Conservation (phyloP, 2,329 filamentous ascomycete species). For the Bimuria novae-zelandiae region DNA sequence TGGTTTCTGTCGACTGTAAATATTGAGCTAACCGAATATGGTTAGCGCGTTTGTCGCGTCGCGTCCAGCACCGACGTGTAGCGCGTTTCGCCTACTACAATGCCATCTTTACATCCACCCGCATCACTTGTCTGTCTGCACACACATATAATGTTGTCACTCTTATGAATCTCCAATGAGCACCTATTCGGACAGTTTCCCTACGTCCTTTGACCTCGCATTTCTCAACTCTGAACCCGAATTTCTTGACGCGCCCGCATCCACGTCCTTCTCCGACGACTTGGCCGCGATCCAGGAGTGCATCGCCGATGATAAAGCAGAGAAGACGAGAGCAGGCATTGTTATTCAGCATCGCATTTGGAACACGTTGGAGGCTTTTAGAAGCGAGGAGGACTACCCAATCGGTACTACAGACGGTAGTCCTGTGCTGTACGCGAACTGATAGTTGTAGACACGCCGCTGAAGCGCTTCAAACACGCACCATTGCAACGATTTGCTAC, state of each 20-base stretch:
- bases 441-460: constrained; percentile 39
- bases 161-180: constrained; percentile 24
- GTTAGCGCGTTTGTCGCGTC: constrained; percentile 19
- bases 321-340: constrained; percentile 50
- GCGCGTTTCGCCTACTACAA: constrained; percentile 1
- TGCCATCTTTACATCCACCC: not conserved
- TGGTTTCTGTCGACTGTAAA: not conserved
- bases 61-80: constrained; percentile 10
- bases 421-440: constrained; percentile 18
- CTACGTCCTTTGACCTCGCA: constrained; percentile 58
- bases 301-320: constrained; percentile 47
- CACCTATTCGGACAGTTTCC: constrained; percentile 38
- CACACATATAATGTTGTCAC: not conserved
- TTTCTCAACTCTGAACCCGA: constrained; percentile 53
- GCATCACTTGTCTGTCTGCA: not conserved
- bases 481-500: constrained; percentile 15
- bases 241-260: constrained; percentile 22
- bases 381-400: constrained; percentile 53
- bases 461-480: constrained; percentile 24
- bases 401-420: constrained; percentile 34
- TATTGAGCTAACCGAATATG: constrained; percentile 8
- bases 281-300: constrained; percentile 51
- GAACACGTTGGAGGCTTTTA: constrained; percentile 53
- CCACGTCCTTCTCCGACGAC: constrained; percentile 51
- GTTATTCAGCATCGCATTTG: constrained; percentile 59